phyloP scores from a whole-genome alignment of 2,329 filamentous ascomycete species.

The Nothophaeocryptopus gaeumannii region DNA sequence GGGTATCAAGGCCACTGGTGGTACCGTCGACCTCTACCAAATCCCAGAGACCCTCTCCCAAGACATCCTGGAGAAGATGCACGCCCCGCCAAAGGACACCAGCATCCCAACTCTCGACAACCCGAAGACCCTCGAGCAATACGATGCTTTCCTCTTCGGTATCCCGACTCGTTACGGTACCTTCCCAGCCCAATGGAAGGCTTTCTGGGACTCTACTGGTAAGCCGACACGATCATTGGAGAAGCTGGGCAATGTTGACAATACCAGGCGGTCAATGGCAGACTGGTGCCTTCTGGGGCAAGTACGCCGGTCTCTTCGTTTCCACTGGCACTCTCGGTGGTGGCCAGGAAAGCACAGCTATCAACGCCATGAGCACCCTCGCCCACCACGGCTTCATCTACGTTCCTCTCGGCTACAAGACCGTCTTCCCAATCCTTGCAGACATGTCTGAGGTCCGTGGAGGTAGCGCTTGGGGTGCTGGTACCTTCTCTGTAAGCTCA shows the following conservation, averaged over 20 bases:
- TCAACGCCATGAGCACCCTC: constrained; percentile 79
- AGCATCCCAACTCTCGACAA: constrained; percentile 61
- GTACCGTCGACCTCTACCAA: constrained; percentile 78
- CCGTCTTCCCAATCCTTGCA: constrained; percentile 65
- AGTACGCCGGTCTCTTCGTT: constrained; percentile 88
- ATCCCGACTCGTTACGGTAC: constrained; percentile 96
- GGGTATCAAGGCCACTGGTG: constrained; percentile 85
- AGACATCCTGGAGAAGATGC: constrained; percentile 85
- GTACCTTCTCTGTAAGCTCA: constrained; percentile 65
- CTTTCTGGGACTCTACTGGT: constrained; percentile 70
- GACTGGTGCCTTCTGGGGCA: constrained; percentile 65
- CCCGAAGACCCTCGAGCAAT: constrained; percentile 62
- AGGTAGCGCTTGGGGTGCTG: constrained; percentile 88
- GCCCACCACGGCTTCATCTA: constrained; percentile 93
- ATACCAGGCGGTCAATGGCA: constrained; percentile 71
- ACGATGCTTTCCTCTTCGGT: constrained; percentile 82
- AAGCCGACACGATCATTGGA: constrained; percentile 44
- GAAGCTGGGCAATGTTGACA: constrained; percentile 33
- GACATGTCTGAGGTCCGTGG: constrained; percentile 79
- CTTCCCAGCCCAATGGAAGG: constrained; percentile 94
- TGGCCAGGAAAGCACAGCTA: constrained; percentile 85
- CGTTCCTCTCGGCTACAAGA: constrained; percentile 92
- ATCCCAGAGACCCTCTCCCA: constrained; percentile 80
- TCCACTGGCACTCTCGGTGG: constrained; percentile 80
- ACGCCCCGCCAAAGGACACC: constrained; percentile 73